Conservation (phyloP, 768 basidiomycete species). For the Calocera cornea region DNA sequence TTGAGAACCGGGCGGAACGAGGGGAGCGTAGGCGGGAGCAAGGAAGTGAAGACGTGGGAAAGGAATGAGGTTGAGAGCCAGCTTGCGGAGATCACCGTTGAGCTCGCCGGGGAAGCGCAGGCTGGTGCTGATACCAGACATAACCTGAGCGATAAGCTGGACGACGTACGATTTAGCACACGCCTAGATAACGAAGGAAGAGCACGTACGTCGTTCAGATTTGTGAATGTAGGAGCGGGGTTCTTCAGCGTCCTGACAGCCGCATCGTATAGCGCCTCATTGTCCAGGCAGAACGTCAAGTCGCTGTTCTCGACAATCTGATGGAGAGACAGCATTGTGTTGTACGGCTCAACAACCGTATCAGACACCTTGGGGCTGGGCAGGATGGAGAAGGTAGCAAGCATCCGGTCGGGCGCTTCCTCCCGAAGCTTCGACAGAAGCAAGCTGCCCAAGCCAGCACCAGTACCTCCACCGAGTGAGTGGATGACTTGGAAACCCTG, state of each 20-base stretch:
- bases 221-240: slow-evolving; percentile 45
- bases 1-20: slow-evolving; percentile 52
- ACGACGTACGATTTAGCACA: slow-evolving; percentile 5
- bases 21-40: slow-evolving; percentile 87
- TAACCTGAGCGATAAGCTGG: slow-evolving; percentile 70
- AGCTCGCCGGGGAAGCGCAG: slow-evolving; percentile 88
- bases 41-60: slow-evolving; percentile 98
- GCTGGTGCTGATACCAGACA: slow-evolving; percentile 89
- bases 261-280: slow-evolving; percentile 78
- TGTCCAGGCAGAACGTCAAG: slow-evolving; percentile 72
- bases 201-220: slow-evolving; percentile 52
- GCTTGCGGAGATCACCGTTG: slow-evolving; percentile 79
- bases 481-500: slow-evolving; percentile 88
- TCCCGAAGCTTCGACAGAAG: slow-evolving; percentile 57
- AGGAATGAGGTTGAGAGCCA: slow-evolving; percentile 87
- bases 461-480: slow-evolving; percentile 84
- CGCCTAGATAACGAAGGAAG: background rate
- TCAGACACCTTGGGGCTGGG: slow-evolving; percentile 47
- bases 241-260: slow-evolving; percentile 51
- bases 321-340: slow-evolving; percentile 68
- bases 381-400: slow-evolving; percentile 41
- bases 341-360: slow-evolving; percentile 53
- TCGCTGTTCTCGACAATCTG: slow-evolving; percentile 85
- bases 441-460: slow-evolving; percentile 71
- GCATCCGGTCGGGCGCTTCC: slow-evolving; percentile 29